Evolutionary conservation across 768 basidiomycete species (phyloP).

Genomic region (Pholiota conissans): DNA sequence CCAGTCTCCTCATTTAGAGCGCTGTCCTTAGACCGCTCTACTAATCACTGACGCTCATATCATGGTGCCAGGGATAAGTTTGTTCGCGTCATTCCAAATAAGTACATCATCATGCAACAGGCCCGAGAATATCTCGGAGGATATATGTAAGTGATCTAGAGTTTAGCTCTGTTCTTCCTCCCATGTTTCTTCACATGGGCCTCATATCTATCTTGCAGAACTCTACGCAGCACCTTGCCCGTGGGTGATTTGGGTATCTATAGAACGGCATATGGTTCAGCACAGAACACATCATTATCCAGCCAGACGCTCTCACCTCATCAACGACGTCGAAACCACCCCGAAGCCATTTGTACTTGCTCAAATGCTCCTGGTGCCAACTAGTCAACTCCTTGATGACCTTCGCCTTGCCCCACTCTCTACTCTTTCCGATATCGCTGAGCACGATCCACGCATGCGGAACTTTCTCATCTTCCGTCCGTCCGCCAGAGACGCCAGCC

Average conservation of each 20-base stretch:
- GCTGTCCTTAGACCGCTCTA: no score
- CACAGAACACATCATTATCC: background rate
- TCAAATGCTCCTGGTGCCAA: slow-evolving; percentile 65
- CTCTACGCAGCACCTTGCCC: slow-evolving; percentile 67
- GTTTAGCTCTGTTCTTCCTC: slow-evolving; percentile 29
- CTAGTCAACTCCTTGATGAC: slow-evolving; percentile 49
- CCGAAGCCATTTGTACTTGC: slow-evolving; percentile 75
- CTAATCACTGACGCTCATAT: no score
- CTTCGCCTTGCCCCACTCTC: slow-evolving; percentile 39
- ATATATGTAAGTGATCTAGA: slow-evolving; percentile 14
- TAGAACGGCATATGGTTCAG: background rate
- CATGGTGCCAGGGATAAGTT: no score
- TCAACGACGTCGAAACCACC: slow-evolving; percentile 70
- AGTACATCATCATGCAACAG: background rate
- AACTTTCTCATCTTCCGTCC: slow-evolving; percentile 69
- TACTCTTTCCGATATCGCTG: slow-evolving; percentile 45
- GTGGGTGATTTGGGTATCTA: slow-evolving; percentile 70
- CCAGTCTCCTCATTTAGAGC: no score
- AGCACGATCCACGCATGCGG: slow-evolving; percentile 82
- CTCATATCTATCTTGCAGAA: slow-evolving; percentile 62
- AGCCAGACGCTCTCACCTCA: slow-evolving; percentile 45
- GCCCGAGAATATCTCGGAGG: background rate
- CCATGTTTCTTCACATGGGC: slow-evolving; percentile 20
- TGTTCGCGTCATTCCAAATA: no score
- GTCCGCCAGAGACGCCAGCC: slow-evolving; percentile 72